Conservation (phyloP, 2,329 filamentous ascomycete genomes). For the Trichoderma breve region DNA sequence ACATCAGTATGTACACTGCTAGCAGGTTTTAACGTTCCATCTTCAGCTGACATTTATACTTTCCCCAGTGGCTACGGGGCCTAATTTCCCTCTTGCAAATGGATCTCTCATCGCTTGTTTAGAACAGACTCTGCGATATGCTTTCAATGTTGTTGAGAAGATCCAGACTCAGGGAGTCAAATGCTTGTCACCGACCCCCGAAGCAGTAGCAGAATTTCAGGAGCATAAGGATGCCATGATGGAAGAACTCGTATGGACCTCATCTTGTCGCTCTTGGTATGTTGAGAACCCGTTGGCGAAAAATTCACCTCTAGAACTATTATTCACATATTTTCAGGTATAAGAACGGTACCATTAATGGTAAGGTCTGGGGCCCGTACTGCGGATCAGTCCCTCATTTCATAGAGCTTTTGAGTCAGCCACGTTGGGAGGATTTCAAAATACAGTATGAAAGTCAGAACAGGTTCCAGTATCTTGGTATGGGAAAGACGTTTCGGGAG, state of each 20-base stretch:
- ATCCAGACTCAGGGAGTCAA: not conserved
- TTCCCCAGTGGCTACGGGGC: not conserved
- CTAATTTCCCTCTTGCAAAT: not conserved
- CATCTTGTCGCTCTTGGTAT: not conserved
- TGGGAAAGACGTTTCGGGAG: not conserved
- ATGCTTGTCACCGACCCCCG: not conserved
- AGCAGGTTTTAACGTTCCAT: not conserved
- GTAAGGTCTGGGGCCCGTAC: not conserved
- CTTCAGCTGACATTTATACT: not conserved
- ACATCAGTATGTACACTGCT: not conserved
- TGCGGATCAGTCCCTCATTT: not conserved
- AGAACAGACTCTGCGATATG: not conserved
- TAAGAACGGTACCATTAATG: not conserved
- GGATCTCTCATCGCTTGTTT: not conserved
- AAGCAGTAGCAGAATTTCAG: not conserved
- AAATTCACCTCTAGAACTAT: too few species aligned
- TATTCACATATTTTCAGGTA: not conserved
- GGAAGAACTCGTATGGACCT: not conserved
- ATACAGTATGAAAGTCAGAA: not conserved
- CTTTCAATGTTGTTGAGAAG: not conserved
- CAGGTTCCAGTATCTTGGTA: not conserved
- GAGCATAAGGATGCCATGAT: not conserved
- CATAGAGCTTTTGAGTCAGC: not conserved
- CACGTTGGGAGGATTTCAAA: not conserved
- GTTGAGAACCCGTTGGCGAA: not conserved